Evolutionary conservation across 1,284 basidiomycete genomes (phyloP), one percentile per base, ranked within the genome.

Genomic region (Pascua guehoae): DNA sequence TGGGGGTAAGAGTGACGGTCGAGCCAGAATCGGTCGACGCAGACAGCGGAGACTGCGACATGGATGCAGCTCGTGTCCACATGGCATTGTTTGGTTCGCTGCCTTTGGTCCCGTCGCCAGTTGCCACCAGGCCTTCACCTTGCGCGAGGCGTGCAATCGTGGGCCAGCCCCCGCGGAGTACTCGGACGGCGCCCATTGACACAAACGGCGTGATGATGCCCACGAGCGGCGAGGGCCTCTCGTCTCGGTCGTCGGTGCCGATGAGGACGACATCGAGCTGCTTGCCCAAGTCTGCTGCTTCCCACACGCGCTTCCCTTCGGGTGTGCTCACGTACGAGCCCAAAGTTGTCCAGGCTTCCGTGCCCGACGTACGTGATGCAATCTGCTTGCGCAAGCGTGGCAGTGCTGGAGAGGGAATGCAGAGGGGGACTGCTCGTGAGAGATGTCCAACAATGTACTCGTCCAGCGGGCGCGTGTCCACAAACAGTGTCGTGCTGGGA

Each of bases 361-460:
- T n/a, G n/a, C n/a, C 4, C 11, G 41, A 24, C 18, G 7, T 24
- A 36, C 18, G 32, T 41, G 32, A 36, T 42, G 42, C 24, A 32
- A 45, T 47, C 12, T 81, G 83, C 41, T 87, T 88, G 53, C 83
- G 81, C 61, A 83, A 86, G n/a, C 90, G 85, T 74, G 90, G 90
- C 66, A 91, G 83, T 66, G 92, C 89, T 66, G 92, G 83, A 24
- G 88, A 87, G 0, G 90, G 89, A 54, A 93, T 88, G 41, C 87
- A 86, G 54, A 93, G 80, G 74, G 90, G 90, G 60, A 89, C 83
- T 68, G 86, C 87, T 63, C 84, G 78, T 46, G 79, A 73, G 48
- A 93, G 75, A 72, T 86, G 88, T 52, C 80, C 81, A 1, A 82
- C 76, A 39, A 85, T 78, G 74, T 85, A 89, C 14, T 84, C 79